A percentile compares a stretch with the other conserved stretches of the same genome.
These are phyloP conservation scores for Schizosaccharomyces japonicus DNA, from an alignment of 805 yeast species.

Conservation along the genomic window DNA sequence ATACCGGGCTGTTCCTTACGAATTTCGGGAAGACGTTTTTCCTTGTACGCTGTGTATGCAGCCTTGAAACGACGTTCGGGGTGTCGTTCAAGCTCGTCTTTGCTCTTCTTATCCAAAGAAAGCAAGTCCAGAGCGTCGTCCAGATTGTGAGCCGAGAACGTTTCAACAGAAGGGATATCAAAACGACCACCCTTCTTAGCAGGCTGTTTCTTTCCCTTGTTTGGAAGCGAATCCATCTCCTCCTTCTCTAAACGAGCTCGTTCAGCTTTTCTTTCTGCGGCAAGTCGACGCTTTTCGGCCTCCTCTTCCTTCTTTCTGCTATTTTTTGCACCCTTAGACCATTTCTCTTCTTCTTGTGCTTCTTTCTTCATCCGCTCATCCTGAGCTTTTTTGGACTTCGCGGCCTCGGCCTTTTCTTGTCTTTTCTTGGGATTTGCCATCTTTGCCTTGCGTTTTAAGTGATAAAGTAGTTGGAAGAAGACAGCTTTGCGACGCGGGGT, in stretches of 20 bases:
- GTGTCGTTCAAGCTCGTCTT: conserved; percentile 37
- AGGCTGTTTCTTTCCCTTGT: conserved; percentile 45
- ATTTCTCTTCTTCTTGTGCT: conserved; percentile 34
- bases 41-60: conserved; percentile 50
- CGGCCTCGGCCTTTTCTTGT: conserved; percentile 32
- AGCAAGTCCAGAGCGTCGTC: conserved; percentile 62
- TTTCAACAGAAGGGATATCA: conserved; percentile 26
- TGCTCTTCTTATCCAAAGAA: conserved; percentile 22
- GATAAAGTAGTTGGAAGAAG: neutral
- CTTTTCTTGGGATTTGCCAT: conserved; percentile 6
- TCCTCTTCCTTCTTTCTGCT: conserved; percentile 39
- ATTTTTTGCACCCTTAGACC: conserved; percentile 54
- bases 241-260: conserved; percentile 64
- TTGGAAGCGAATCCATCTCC: conserved; percentile 41
- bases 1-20: conserved; percentile 60
- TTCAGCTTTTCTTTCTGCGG: conserved; percentile 45
- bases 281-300: conserved; percentile 18
- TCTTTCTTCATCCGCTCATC: conserved; percentile 26
- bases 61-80: conserved; percentile 78
- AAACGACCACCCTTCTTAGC: conserved; percentile 35
- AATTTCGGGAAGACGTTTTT: conserved; percentile 42
- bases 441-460: neutral
- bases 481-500: too few relatives aligned
- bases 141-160: conserved; percentile 39
- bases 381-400: conserved; percentile 27